Conservation (phyloP, 805 yeast species). For the Brettanomyces naardenensis region DNA sequence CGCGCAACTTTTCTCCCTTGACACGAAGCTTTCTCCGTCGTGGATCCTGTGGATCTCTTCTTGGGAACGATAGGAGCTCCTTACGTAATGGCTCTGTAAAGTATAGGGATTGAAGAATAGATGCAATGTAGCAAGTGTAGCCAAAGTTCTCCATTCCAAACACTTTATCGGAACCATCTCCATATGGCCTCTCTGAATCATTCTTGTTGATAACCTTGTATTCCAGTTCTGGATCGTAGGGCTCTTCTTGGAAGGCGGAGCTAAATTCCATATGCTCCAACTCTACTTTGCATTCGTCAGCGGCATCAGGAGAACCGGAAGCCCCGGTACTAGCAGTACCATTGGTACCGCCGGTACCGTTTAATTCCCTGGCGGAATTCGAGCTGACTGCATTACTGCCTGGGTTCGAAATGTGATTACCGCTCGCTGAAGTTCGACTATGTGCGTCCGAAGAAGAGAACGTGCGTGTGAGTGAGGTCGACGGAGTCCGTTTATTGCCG, state of each 20-base stretch:
- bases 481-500: neutral
- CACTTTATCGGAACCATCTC: constrained; percentile 62
- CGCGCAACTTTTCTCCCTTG: constrained; percentile 34
- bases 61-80: constrained; percentile 42
- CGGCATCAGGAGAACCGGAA: neutral
- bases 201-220: constrained; percentile 1
- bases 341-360: neutral
- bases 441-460: neutral
- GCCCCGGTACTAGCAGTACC: neutral
- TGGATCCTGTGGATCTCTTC: constrained; percentile 21
- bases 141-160: constrained; percentile 84
- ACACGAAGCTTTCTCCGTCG: constrained; percentile 33
- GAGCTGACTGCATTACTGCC: too few relatives aligned
- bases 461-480: neutral
- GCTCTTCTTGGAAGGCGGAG: neutral
- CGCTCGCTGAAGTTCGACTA: too few relatives aligned
- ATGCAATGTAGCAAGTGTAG: constrained; percentile 90
- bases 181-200: constrained; percentile 36
- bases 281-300: neutral
- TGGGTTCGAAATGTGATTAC: too few relatives aligned
- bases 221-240: neutral
- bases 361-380: neutral
- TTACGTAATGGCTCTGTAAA: constrained; percentile 64
- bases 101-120: constrained; percentile 82
- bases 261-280: neutral